Percentiles rank a stretch among this genome's conserved stretches.
These are phyloP conservation scores for Hymenoscyphus infarciens DNA, from an alignment of 2,329 filamentous ascomycete genomes.

Conservation along the genomic window DNA sequence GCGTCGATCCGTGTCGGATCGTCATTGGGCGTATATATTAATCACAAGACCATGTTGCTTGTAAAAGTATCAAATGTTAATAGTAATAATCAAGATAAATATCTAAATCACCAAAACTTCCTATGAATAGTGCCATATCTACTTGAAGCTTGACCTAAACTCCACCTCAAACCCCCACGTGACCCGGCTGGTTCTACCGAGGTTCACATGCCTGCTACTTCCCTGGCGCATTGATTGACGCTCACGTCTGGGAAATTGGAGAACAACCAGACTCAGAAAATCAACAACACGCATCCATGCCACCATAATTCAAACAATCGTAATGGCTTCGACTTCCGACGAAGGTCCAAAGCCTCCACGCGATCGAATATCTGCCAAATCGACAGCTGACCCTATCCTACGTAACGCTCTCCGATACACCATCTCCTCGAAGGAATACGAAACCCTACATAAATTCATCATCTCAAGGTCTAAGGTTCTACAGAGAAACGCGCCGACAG, in stretches of 20 bases:
- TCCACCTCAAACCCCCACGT: background rate
- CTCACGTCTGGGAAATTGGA: background rate
- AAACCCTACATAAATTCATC: conserved; percentile 77
- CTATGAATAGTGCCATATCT: background rate
- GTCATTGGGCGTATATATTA: conserved; percentile 12
- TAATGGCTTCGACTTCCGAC: conserved; percentile 23
- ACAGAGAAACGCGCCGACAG: conserved; percentile 51
- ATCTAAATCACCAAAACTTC: background rate
- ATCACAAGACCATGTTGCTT: conserved; percentile 6
- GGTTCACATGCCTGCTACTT: background rate
- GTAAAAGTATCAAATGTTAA: conserved; percentile 9
- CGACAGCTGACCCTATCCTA: conserved; percentile 62
- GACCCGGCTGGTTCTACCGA: background rate
- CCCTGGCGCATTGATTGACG: background rate
- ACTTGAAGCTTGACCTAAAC: background rate
- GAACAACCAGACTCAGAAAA: background rate
- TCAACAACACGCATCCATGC: conserved; percentile 33
- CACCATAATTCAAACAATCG: background rate
- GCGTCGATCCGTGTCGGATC: conserved; percentile 4
- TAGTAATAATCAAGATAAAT: conserved; percentile 10
- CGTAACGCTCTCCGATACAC: conserved; percentile 86
- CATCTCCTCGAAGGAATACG: conserved; percentile 81
- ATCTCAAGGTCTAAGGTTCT: conserved; percentile 66
- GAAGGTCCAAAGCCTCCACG: conserved; percentile 20
- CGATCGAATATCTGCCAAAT: conserved; percentile 30